phyloP scores from a whole-genome alignment of 768 basidiomycete genomes.

The Naganishia vishniacii region DNA sequence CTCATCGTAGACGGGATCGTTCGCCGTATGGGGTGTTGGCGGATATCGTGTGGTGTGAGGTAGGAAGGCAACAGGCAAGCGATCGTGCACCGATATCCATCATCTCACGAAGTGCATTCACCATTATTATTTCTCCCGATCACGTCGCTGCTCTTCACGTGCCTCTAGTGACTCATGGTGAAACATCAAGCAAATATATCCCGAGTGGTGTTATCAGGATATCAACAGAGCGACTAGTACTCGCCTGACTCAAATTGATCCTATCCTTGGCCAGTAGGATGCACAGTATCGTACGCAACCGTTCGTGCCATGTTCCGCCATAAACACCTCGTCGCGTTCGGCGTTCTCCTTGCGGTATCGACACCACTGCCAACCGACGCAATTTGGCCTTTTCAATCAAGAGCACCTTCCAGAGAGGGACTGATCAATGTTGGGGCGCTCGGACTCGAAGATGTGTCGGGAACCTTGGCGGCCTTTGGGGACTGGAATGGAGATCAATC shows the following conservation, averaged over 20 bases:
- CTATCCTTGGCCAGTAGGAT: too few relatives aligned
- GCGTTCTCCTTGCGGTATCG: not conserved
- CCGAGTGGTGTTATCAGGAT: too few relatives aligned
- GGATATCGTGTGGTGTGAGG: too few relatives aligned
- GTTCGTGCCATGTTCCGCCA: not conserved
- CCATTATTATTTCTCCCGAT: not conserved
- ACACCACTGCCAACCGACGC: slow-evolving; percentile 24
- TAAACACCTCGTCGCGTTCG: not conserved
- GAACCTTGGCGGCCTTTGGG: slow-evolving; percentile 77
- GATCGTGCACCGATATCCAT: too few relatives aligned
- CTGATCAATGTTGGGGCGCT: slow-evolving; percentile 73
- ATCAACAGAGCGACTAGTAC: too few relatives aligned
- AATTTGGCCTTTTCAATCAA: slow-evolving; percentile 75
- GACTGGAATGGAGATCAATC: slow-evolving; percentile 96
- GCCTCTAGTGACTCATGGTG: slow-evolving; percentile 1
- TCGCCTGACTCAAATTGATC: too few relatives aligned
- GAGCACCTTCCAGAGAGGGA: slow-evolving; percentile 58
- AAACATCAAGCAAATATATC: not conserved
- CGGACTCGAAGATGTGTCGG: slow-evolving; percentile 63
- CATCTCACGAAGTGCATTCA: too few relatives aligned
- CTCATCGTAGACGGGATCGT: not conserved
- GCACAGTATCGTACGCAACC: not conserved
- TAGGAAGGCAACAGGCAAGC: too few relatives aligned
- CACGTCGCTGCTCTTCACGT: not conserved
- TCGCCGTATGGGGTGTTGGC: too few relatives aligned